Base-by-base conservation (phyloP, 768 basidiomycete genomes). In the Agaricus blazei region DNA sequence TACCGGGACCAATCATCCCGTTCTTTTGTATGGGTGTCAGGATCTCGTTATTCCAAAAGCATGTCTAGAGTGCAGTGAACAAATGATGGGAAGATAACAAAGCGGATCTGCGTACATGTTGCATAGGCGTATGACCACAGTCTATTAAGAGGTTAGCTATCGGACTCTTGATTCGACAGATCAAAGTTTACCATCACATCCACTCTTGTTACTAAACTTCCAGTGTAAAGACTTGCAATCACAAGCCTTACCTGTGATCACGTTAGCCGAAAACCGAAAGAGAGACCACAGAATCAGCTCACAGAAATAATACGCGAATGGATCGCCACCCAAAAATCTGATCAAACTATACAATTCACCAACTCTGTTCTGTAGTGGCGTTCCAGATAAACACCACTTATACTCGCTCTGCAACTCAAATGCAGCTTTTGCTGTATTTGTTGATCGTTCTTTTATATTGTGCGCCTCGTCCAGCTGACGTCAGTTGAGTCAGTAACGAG, bases 31-130 rank as follows among this genome's bases (percentile, higher is more conserved):
- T 99, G 0, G 97, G 97, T 0, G 93, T 93, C 56, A 98, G 72
- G 59, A 99, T 95, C 70, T 98, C 91, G 59, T 88, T 91, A 68
- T 97, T 96, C 91, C 96, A 98, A 69, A 93, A 93, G 70, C 96
- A 98, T 9, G 90, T 91, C 86, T 90, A 48, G 14, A 42, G 47
- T 43, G 46, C 5, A 24, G 54, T 46, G 31, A 42, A 53, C 4
- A 63, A 59, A n/a, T 57, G 19, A 62, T 59, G 19, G 58, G 15
- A 41, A 43, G 57, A 29, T 24, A 23, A 41, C n/a, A 4, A 6
- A 34, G 14, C n/a, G 46, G 34, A 62, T 44, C 31, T 28, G 70
- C 60, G 51, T 45, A 74, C 81, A 28, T 92, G 90, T 59, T 87
- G 82, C 89, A 88, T 92, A 0, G 91, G 91, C 59, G 81, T 87